Evolutionary conservation across 2,329 filamentous ascomycete species (phyloP).

Genomic region (Tothia fuscella): DNA sequence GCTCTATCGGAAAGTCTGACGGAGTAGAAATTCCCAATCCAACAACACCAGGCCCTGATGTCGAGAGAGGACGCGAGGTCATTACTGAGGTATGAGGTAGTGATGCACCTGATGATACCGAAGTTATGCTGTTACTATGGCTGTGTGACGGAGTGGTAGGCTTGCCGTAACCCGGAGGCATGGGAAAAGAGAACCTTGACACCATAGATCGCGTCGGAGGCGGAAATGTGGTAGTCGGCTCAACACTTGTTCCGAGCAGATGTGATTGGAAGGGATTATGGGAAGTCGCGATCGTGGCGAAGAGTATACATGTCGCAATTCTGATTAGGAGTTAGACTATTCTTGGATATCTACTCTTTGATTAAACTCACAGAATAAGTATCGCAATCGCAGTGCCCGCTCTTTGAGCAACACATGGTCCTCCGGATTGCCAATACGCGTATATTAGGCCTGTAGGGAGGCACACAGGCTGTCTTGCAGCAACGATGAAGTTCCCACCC

Average conservation of each 20-base stretch:
- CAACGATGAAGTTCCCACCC: constrained; percentile 28
- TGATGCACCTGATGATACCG: too few species aligned
- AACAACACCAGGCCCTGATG: too few species aligned
- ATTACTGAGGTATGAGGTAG: too few species aligned
- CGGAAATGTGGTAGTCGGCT: background rate
- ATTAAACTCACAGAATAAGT: constrained; percentile 21
- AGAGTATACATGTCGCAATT: constrained; percentile 6
- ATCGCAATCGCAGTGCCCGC: constrained; percentile 21
- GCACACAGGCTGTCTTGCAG: constrained; percentile 25
- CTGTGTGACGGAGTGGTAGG: too few species aligned
- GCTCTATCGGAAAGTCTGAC: too few species aligned
- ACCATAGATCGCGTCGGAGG: background rate
- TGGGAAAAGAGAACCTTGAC: too few species aligned
- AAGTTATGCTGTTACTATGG: too few species aligned
- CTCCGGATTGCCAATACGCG: constrained; percentile 22
- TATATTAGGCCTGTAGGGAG: constrained; percentile 15
- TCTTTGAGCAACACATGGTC: constrained; percentile 21
- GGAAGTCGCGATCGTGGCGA: constrained; percentile 3
- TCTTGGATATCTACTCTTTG: background rate
- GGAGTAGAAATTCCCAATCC: too few species aligned
- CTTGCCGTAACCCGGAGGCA: too few species aligned
- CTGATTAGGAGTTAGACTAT: background rate
- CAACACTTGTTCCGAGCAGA: constrained; percentile 2
- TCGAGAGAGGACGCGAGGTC: too few species aligned
- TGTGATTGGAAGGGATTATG: constrained; percentile 4